Conservation (phyloP, 2,329 filamentous ascomycete genomes). For the Onygenales sp. region DNA sequence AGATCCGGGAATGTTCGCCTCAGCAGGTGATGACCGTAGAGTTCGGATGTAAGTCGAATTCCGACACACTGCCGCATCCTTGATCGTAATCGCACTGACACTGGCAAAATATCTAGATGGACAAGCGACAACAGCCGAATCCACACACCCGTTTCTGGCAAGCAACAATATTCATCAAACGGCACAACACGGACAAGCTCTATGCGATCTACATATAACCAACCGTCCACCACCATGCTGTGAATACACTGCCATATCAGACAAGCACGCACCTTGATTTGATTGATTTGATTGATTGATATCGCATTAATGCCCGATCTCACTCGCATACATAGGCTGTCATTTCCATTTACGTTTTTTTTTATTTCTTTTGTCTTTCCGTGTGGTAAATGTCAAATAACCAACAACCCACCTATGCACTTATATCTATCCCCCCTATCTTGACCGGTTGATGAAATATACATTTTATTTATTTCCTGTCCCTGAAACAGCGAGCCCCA, state of each 20-base stretch:
- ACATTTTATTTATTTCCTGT: too few species aligned
- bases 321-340: too few species aligned
- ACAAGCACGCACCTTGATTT: not conserved
- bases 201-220: conserved; percentile 29
- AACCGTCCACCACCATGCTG: conserved; percentile 2
- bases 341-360: too few species aligned
- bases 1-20: conserved; percentile 76
- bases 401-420: too few species aligned
- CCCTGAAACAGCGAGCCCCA: too few species aligned
- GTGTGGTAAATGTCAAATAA: too few species aligned
- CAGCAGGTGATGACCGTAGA: conserved; percentile 76
- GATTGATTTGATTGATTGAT: too few species aligned
- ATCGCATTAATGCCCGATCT: too few species aligned
- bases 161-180: conserved; percentile 22
- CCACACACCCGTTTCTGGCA: conserved; percentile 16
- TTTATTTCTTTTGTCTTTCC: too few species aligned
- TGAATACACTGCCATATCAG: not conserved
- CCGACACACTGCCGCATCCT: too few species aligned
- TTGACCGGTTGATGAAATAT: too few species aligned
- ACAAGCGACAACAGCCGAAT: conserved; percentile 23
- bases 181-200: conserved; percentile 32
- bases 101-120: conserved; percentile 20
- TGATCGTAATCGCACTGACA: not conserved
- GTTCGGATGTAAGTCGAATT: conserved; percentile 66
- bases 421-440: too few species aligned